A percentile compares a stretch with the other conserved stretches of the same genome.
phyloP scores from a whole-genome alignment of 2,329 filamentous ascomycete species.

The Trichoderma oligosporum region DNA sequence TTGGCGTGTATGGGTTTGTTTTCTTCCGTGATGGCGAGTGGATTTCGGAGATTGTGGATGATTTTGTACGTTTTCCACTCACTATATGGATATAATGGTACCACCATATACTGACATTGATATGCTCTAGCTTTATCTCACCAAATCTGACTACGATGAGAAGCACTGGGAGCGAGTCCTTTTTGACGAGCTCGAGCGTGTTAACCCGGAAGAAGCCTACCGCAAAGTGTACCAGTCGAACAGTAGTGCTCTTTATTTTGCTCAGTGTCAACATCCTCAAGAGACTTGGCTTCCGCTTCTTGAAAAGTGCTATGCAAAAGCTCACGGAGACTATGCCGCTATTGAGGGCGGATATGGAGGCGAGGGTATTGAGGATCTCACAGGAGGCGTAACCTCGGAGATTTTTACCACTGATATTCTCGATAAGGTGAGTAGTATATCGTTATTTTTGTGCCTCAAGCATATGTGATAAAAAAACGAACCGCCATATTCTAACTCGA shows the following conservation, averaged over 20 bases:
- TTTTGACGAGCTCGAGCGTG: conserved; percentile 43
- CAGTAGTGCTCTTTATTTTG: conserved; percentile 71
- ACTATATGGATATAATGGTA: neutral
- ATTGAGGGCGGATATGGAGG: conserved; percentile 69
- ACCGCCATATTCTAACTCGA: neutral
- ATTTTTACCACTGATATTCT: conserved; percentile 65
- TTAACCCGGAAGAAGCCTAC: conserved; percentile 57
- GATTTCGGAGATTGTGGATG: conserved; percentile 56
- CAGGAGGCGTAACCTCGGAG: conserved; percentile 64
- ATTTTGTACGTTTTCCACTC: conserved; percentile 38
- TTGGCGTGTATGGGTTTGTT: conserved; percentile 82
- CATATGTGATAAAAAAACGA: neutral
- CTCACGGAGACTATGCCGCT: conserved; percentile 72
- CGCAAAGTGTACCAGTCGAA: conserved; percentile 69
- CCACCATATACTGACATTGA: neutral
- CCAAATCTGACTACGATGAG: conserved; percentile 60
- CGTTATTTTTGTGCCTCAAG: neutral
- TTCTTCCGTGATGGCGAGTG: conserved; percentile 79
- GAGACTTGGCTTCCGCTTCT: conserved; percentile 78
- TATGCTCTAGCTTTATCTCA: conserved; percentile 44
- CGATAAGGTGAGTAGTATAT: conserved; percentile 56
- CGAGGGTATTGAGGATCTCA: conserved; percentile 58
- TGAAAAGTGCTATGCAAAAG: conserved; percentile 78
- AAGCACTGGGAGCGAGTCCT: conserved; percentile 44
- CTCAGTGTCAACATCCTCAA: conserved; percentile 68